phyloP scores from a whole-genome alignment of 2,329 filamentous ascomycete species.

The Ascochyta pisi region DNA sequence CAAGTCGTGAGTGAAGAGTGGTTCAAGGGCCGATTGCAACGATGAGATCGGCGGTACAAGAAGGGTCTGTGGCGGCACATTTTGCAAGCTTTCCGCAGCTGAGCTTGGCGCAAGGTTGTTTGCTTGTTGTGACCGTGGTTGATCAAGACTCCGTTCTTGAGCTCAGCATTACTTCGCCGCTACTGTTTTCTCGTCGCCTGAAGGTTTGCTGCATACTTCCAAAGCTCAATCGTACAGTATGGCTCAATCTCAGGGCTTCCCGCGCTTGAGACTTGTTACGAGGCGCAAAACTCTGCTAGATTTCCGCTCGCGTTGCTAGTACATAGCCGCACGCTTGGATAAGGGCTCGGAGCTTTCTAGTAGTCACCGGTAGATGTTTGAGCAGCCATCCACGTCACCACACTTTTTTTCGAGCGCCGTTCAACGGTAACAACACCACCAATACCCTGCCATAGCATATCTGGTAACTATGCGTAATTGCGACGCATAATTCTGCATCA shows the following conservation, averaged over 20 bases:
- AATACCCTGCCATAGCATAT: neutral
- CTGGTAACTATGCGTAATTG: neutral
- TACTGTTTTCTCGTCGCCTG: too few species aligned
- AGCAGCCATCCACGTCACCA: slow-evolving; percentile 9
- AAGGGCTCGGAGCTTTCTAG: slow-evolving; percentile 1
- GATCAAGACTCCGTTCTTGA: too few species aligned
- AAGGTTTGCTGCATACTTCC: too few species aligned
- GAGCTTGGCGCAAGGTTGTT: neutral
- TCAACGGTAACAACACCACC: neutral
- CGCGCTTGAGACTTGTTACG: neutral
- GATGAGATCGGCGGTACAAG: slow-evolving; percentile 6
- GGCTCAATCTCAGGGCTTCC: too few species aligned
- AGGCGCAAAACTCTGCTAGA: slow-evolving; percentile 4
- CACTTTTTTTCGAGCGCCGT: neutral
- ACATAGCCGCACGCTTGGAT: neutral
- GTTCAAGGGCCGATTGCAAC: slow-evolving; percentile 18
- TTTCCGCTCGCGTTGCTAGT: slow-evolving; percentile 1
- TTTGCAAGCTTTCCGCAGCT: slow-evolving; percentile 11
- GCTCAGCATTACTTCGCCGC: too few species aligned
- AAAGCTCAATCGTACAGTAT: too few species aligned
- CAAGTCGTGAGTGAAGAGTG: slow-evolving; percentile 24
- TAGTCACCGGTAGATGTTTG: neutral
- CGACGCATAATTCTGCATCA: neutral
- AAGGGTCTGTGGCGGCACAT: slow-evolving; percentile 1
- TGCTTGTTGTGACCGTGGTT: too few species aligned